Conservation (phyloP, 2,329 filamentous ascomycete genomes). For the Pseudocercospora macadamiae region DNA sequence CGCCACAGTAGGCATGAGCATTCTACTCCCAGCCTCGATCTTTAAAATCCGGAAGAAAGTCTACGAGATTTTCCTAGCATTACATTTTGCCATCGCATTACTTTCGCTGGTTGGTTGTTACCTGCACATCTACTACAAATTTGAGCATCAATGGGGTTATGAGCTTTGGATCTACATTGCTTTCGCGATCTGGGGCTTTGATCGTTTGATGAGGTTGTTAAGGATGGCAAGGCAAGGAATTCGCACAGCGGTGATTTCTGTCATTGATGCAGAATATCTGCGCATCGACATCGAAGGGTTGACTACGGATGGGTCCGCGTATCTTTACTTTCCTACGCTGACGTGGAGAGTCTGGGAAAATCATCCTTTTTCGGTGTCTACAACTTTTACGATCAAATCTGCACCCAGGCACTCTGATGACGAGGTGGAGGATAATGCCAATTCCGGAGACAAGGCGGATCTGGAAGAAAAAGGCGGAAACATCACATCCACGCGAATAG, state of each 20-base stretch:
- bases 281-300: constrained; percentile 48
- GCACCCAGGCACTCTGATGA: background rate
- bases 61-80: constrained; percentile 51
- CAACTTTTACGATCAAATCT: background rate
- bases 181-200: constrained; percentile 51
- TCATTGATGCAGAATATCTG: constrained; percentile 36
- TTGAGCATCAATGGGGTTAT: constrained; percentile 47
- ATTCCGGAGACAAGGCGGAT: background rate
- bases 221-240: constrained; percentile 45
- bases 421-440: background rate
- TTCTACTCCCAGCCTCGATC: constrained; percentile 39
- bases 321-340: constrained; percentile 55
- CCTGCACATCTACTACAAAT: constrained; percentile 46
- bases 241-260: constrained; percentile 41
- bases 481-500: constrained; percentile 2
- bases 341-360: constrained; percentile 52
- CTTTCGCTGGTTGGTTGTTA: constrained; percentile 48
- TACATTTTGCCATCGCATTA: constrained; percentile 47
- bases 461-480: background rate
- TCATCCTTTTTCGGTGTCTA: constrained; percentile 53
- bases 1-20: constrained; percentile 14
- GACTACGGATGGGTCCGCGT: constrained; percentile 44
- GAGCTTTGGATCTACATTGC: constrained; percentile 52
- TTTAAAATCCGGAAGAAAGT: constrained; percentile 42
- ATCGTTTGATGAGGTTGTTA: constrained; percentile 46